Evolutionary conservation across 805 yeast genomes (phyloP).

Genomic region (Candida odintsovae): DNA sequence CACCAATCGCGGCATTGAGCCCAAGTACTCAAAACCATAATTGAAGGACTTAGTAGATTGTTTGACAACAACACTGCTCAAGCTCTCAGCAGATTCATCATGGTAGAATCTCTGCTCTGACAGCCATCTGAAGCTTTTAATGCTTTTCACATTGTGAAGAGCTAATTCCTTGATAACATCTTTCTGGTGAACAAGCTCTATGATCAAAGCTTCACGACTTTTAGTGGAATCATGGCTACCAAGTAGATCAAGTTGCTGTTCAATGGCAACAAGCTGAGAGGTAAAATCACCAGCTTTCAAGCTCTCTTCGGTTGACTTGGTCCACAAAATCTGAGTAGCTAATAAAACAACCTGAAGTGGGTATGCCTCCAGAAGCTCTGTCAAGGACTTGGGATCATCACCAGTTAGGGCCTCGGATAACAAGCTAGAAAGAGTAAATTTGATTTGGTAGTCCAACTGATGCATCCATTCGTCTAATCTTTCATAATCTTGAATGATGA

Average conservation of each 20-base stretch:
- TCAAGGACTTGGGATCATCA: slow-evolving; percentile 16
- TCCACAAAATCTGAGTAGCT: slow-evolving; percentile 53
- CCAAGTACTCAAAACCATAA: slow-evolving; percentile 83
- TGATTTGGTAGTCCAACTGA: slow-evolving; percentile 50
- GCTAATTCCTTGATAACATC: slow-evolving; percentile 29
- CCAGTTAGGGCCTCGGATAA: slow-evolving; percentile 27
- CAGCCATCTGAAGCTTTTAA: slow-evolving; percentile 38
- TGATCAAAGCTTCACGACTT: slow-evolving; percentile 54
- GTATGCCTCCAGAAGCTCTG: slow-evolving; percentile 30
- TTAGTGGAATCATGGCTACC: slow-evolving; percentile 37
- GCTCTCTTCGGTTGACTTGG: slow-evolving; percentile 34
- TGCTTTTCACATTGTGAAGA: slow-evolving; percentile 6
- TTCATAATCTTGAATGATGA: slow-evolving; percentile 37
- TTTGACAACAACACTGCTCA: slow-evolving; percentile 36
- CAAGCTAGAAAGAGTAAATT: slow-evolving; percentile 37
- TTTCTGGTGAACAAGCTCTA: slow-evolving; percentile 60
- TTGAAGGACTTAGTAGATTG: slow-evolving; percentile 45
- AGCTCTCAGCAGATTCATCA: slow-evolving; percentile 18
- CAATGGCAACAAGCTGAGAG: slow-evolving; percentile 19
- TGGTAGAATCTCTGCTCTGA: slow-evolving; percentile 44
- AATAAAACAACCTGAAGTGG: slow-evolving; percentile 57
- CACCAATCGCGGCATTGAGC: slow-evolving; percentile 67
- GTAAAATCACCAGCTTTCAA: slow-evolving; percentile 9
- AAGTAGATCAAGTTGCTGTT: background rate
- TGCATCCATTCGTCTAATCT: slow-evolving; percentile 58